Evolutionary conservation across 306 rosid genomes (phyloP).

Genomic region (Vigna reflexopilosa): DNA sequence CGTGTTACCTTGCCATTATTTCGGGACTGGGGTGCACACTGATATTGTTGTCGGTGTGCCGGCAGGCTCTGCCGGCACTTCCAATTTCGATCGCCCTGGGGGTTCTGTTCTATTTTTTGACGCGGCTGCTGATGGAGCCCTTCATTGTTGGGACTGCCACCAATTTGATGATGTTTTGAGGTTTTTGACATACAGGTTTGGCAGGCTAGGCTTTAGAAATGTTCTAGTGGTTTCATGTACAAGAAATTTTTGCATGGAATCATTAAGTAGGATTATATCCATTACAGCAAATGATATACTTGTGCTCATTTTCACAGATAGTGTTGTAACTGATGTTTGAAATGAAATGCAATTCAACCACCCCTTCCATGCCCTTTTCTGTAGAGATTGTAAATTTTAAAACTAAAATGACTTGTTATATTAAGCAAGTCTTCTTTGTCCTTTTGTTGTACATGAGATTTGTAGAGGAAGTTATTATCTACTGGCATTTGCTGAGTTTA

Average conservation of each 20-base stretch:
- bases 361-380: slow-evolving; percentile 30
- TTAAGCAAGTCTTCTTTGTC: slow-evolving; percentile 20
- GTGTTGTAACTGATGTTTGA: slow-evolving; percentile 43
- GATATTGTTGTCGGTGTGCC: slow-evolving; percentile 78
- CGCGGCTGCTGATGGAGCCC: slow-evolving; percentile 89
- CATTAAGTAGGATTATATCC: slow-evolving; percentile 35
- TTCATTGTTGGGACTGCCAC: slow-evolving; percentile 91
- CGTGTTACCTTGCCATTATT: slow-evolving; percentile 95
- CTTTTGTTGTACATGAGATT: slow-evolving; percentile 32
- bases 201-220: slow-evolving; percentile 42
- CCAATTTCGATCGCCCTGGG: slow-evolving; percentile 90
- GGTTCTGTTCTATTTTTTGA: slow-evolving; percentile 85
- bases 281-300: slow-evolving; percentile 21
- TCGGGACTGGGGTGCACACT: slow-evolving; percentile 94
- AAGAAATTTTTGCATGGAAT: slow-evolving; percentile 43
- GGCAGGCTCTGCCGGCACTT: slow-evolving; percentile 85
- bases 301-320: slow-evolving; percentile 33
- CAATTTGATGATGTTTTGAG: slow-evolving; percentile 83
- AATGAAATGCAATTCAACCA: slow-evolving; percentile 18
- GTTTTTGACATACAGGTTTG: slow-evolving; percentile 3
- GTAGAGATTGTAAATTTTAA: slow-evolving; percentile 35
- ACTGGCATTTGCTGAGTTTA: slow-evolving; percentile 19
- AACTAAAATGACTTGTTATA: not conserved
- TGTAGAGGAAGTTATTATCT: slow-evolving; percentile 26
- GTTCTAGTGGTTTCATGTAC: slow-evolving; percentile 41